These are phyloP conservation scores for Russula olivacea DNA, from an alignment of 768 basidiomycete genomes.

Conservation along the genomic window DNA sequence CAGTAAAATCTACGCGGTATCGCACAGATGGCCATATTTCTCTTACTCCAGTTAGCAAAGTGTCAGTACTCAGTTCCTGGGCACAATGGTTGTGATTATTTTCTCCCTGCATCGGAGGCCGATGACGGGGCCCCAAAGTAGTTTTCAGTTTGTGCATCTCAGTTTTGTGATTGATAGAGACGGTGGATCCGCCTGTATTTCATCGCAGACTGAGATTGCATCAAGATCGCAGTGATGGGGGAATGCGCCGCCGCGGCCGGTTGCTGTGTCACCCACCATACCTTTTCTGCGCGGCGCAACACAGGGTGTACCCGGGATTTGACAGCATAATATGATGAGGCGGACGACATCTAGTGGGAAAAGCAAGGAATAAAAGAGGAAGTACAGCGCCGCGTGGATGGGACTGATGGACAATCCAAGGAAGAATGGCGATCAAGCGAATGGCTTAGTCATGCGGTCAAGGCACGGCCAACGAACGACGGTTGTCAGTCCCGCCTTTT, in stretches of 20 bases:
- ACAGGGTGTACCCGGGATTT: no score
- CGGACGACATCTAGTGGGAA: not conserved
- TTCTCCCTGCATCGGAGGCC: no score
- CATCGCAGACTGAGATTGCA: not conserved
- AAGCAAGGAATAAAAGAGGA: not conserved
- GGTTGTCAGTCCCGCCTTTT: constrained; percentile 4
- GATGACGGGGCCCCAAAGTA: no score
- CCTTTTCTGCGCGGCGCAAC: not conserved
- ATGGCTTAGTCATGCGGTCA: not conserved
- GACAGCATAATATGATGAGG: no score
- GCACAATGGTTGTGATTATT: no score
- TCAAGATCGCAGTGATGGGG: not conserved
- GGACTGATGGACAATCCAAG: no score
- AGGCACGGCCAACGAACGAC: not conserved
- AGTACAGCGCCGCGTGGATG: not conserved
- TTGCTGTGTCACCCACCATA: not conserved
- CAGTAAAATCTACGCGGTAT: no score
- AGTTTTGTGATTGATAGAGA: no score
- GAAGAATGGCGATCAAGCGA: no score
- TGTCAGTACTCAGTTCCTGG: not conserved
- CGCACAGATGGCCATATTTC: not conserved
- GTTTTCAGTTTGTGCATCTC: no score
- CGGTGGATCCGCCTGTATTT: not conserved
- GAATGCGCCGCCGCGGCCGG: not conserved
- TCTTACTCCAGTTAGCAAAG: not conserved